Evolutionary conservation across 192 early-diverging fungal genomes (phyloP), one percentile per base, ranked within the genome.

Genomic region (Endogone sp.): DNA sequence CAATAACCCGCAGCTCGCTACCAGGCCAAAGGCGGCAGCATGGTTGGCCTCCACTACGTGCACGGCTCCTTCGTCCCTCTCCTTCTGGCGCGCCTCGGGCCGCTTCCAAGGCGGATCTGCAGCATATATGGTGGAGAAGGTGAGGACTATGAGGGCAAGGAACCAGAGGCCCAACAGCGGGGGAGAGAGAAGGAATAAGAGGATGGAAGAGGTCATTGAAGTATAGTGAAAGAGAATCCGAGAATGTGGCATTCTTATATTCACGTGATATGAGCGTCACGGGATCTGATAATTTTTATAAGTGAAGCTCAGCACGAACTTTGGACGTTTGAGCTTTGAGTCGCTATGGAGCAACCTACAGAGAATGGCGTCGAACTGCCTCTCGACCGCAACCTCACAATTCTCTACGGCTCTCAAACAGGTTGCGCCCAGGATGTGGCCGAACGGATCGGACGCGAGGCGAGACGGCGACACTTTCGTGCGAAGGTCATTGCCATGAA

Each of bases 341-440:
- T n/a, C n/a, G n/a, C n/a, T n/a, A n/a, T n/a, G n/a, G n/a, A n/a
- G n/a, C n/a, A n/a, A n/a, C n/a, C n/a, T n/a, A n/a, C n/a, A n/a
- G n/a, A n/a, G n/a, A n/a, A n/a, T n/a, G n/a, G n/a, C n/a, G n/a
- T n/a, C n/a, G n/a, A n/a, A n/a, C n/a, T n/a, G n/a, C n/a, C n/a
- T n/a, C n/a, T n/a, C n/a, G 37, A 49, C 37, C 73, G 81, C 4
- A 65, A 75, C 10, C 72, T 96, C 22, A 74, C 94, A 20, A 85
- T 99, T 57, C 84, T 97, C 23, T 99, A 93, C 72, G 97, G 91
- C 4, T 92, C 91, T 37, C 92, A 99, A 76, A 99, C 95, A 3
- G 97, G 97, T 24, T 94, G 89, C 64, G 92, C 94, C 16, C 87
- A 94, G 69, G 97, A 99, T 78, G 88, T 91, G 3, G 93, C 95